Base-by-base conservation (phyloP, 2,329 filamentous ascomycete species). In the Cladosporium sp. region DNA sequence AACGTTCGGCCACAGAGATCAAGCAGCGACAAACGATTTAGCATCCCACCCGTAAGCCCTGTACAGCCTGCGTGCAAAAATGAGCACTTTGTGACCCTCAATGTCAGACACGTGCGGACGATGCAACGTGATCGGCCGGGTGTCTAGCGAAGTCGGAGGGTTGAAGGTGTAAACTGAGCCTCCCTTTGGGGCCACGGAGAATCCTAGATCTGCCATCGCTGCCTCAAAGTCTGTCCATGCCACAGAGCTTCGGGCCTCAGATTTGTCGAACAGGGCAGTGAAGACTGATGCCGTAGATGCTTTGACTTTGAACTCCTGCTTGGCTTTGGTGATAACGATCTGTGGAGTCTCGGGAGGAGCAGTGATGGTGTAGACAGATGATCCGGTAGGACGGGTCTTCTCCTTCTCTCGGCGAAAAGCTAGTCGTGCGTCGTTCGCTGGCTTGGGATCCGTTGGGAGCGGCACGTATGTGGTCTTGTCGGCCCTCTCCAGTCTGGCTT, bases 81-180 rank as follows among this genome's bases (percentile, higher is more conserved):
- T 59, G 35, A 54, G 47, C 5, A 63, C 13, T n/a, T 47, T 54
- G 24, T 58, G 50, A 3, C 61, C 61, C 32, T 61, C 61, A n/a
- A 61, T 61, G 24, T 61, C 60, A 28, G 61, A 60, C 47, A 39
- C 44, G 36, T 63, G 61, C 24, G 61, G 61, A 39, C 61, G 56
- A 52, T 63, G 61, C 8, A 61, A 17, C 40, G 56, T 61, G 17
- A 61, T 56, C 7, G 60, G 53, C 6, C 52, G 37, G 32, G 12
- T 13, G 15, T 37, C 22, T 51, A 59, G 59, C 24, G 58, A 57
- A 28, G 55, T 45, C 8, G 60, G 60, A 48, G 61, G 55, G 37
- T 57, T 37, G 58, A 61, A 61, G 7, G 52, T 54, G 56, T 45
- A 61, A 13, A 61, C 45, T 1, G 61, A 63, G 17, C 60, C 60